Evolutionary conservation across 352 stramenopile genomes (phyloP), one percentile per base, ranked within the genome.

Genomic region (Paralagenidium karlingii): DNA sequence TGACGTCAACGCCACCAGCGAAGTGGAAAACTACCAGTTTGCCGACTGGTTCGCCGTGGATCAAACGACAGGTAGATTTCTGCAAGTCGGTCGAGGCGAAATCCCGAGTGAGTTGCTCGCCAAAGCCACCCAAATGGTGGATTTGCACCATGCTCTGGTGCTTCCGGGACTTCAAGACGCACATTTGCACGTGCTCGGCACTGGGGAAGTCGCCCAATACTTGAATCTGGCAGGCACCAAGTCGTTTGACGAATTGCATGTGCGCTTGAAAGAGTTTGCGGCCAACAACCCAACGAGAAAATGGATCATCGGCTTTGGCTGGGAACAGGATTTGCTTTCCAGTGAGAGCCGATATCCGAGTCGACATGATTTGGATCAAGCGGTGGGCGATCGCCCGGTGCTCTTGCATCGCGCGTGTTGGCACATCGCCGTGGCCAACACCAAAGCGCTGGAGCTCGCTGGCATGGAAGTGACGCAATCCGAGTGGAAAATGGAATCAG

Each of bases 371-470:
- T 64, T 94, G 10, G 83, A 95, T 48, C 61, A 55, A 0, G 74
- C 88, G 38, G 57, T 90, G 13, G 52, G 45, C 5, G 56, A 63
- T 34, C 71, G 71, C 0, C 79, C 80, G 0, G 69, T 93, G 24
- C 47, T 94, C 31, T 58, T 95, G 12, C 85, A 91, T 49, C 78
- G 83, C n/a, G 70, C 63, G 2, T 95, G 83, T 38, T 94, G 78
- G 78, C 83, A 95, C 44, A 90, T 93, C 46, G 69, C 69, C 22
- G 77, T 81, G 1, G 80, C 75, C 26, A 95, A 92, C 44, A 87
- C 77, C 10, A 82, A 77, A 42, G 83, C 83, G 21, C 55, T 94
- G 6, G 71, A 89, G 34, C 55, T 82, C 26, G 66, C 67, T 5
- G 66, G 62, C 11, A 47, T 88, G 13, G 51, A 83, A 24, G 32